Evolutionary conservation across 108 stramenopile species (phyloP), one percentile per base, ranked within the genome.

Genomic region (Epithemia pelagica): DNA sequence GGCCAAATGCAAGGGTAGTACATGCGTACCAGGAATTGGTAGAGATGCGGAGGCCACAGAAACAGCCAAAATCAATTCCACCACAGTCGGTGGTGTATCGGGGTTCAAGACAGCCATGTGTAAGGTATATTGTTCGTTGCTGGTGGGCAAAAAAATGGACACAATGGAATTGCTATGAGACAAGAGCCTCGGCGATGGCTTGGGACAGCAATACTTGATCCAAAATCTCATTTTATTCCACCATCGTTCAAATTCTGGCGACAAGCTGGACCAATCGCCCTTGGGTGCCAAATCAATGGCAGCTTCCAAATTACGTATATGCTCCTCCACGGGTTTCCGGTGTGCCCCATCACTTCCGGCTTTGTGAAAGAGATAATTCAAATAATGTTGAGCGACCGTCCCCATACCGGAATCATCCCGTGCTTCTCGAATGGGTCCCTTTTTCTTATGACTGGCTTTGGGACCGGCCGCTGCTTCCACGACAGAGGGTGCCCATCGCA

Each of bases 51-150:
- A 55, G 0, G 54, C 31, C 2, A 72, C 69, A 58, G 55, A 71
- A 52, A 77, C 21, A 2, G 60, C 59, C 23, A 76, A 32, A 2
- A 76, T 52, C 20, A 77, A 54, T 31, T 71, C 64, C 19, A 81
- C 54, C 57, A 81, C 23, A 2, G 30, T 46, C 2, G 74, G 70
- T 10, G 73, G 70, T 0, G 73, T 64, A 20, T 65, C 64, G 27
- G 73, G 69, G 58, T 74, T 71, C 7, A 22, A 26, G 30, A 81
- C 28, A 1, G 72, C 70, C 15, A 62, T 54, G 67, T 81, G 80
- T 19, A 81, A 33, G 8, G 76, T 46, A 29, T 62, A 66, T 57
- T 64, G 28, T 28, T 76, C 65, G 7, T 66, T 60, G 15, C 31
- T 51, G 10, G 3, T 27, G 10, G 52, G 65, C 37, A 46, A 46